A percentile compares a stretch with the other conserved stretches of the same genome.
Evolutionary conservation across 352 stramenopile species (phyloP).

Genomic region (Phytopythium oedochilum): DNA sequence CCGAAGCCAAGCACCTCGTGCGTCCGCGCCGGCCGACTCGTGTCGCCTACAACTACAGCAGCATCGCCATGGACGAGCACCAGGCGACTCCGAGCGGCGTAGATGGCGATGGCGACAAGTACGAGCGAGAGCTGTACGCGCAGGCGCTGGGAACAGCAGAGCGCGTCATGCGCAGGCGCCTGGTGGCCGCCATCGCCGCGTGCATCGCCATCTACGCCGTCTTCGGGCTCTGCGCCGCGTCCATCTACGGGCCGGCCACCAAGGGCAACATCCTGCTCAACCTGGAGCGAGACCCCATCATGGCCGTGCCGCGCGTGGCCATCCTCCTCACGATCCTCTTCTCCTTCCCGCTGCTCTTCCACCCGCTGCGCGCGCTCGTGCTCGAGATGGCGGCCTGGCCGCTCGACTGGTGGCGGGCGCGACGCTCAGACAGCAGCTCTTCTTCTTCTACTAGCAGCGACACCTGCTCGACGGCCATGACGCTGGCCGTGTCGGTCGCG

Average conservation of each 20-base stretch:
- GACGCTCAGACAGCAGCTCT: too few species aligned
- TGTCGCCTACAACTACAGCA: neutral
- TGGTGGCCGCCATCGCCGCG: conserved; percentile 36
- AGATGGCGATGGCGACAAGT: neutral
- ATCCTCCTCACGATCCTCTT: conserved; percentile 71
- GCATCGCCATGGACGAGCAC: neutral
- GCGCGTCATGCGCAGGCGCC: conserved; percentile 33
- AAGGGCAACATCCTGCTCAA: conserved; percentile 80
- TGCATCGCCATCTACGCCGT: conserved; percentile 56
- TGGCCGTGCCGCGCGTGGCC: conserved; percentile 57
- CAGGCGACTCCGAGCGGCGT: neutral
- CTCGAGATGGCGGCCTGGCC: conserved; percentile 40
- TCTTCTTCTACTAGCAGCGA: too few species aligned
- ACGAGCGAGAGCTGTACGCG: conserved; percentile 9
- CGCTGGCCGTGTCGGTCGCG: conserved; percentile 33
- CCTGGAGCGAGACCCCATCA: conserved; percentile 63
- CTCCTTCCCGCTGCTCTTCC: conserved; percentile 72
- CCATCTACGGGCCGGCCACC: conserved; percentile 55
- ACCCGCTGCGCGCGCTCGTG: conserved; percentile 60
- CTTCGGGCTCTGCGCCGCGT: conserved; percentile 54
- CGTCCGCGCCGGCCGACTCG: conserved; percentile 4
- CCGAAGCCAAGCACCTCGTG: conserved; percentile 10
- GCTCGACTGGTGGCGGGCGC: conserved; percentile 2
- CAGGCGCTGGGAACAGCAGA: conserved; percentile 17
- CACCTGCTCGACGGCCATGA: conserved; percentile 16